A percentile compares a stretch with the other conserved stretches of the same genome.
These are phyloP conservation scores for Pleurotus giganteus DNA, from an alignment of 768 basidiomycete species.

Conservation along the genomic window DNA sequence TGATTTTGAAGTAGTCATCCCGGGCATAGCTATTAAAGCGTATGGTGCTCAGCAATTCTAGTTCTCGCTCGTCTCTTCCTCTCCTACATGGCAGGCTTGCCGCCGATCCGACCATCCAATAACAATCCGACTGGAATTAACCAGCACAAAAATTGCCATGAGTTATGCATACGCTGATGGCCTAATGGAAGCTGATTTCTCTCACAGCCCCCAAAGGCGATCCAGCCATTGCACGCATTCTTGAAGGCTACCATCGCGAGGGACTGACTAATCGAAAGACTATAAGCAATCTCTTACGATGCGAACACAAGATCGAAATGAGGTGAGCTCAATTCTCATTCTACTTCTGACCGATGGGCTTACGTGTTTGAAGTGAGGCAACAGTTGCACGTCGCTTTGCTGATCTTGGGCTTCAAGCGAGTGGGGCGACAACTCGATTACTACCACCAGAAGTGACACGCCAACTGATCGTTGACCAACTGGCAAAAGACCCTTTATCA, in stretches of 20 bases:
- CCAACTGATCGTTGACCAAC: slow-evolving; percentile 31
- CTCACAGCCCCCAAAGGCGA: slow-evolving; percentile 22
- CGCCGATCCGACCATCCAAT: slow-evolving; percentile 6
- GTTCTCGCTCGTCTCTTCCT: too few relatives aligned
- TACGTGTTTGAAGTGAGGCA: slow-evolving; percentile 18
- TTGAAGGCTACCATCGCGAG: slow-evolving; percentile 23
- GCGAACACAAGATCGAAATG: slow-evolving; percentile 26
- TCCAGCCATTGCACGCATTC: slow-evolving; percentile 13
- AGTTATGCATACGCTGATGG: slow-evolving; percentile 12
- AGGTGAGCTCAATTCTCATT: slow-evolving; percentile 21
- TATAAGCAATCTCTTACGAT: slow-evolving; percentile 22
- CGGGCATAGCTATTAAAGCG: too few relatives aligned
- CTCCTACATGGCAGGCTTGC: too few relatives aligned
- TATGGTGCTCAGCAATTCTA: too few relatives aligned
- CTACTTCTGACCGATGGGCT: neutral
- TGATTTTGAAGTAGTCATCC: too few relatives aligned
- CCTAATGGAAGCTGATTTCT: neutral
- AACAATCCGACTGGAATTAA: slow-evolving; percentile 25
- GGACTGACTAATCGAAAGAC: slow-evolving; percentile 23
- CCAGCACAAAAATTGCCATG: slow-evolving; percentile 27
- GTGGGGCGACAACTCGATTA: slow-evolving; percentile 25
- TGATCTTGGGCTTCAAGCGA: slow-evolving; percentile 26
- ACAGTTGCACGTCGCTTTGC: slow-evolving; percentile 26
- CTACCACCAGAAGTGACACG: slow-evolving; percentile 26
- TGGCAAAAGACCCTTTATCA: slow-evolving; percentile 29